Evolutionary conservation across 1,284 basidiomycete species (phyloP).

Genomic region (Neolentinus lepideus): DNA sequence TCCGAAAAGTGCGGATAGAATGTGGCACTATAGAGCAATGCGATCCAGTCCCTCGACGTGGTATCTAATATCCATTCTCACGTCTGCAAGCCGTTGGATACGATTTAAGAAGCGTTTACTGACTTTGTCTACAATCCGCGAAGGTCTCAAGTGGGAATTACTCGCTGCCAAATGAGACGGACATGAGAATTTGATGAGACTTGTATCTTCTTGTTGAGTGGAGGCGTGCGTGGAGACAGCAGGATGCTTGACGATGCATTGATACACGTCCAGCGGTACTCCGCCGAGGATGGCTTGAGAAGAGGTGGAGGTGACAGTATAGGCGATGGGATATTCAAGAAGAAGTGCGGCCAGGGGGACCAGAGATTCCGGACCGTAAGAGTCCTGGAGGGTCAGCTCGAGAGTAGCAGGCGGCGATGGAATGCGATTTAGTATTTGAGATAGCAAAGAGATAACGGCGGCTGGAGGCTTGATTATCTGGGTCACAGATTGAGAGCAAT

Average conservation of each 20-base stretch:
- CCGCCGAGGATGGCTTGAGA: slow-evolving; percentile 30
- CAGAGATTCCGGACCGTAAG: background rate
- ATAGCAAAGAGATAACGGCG: background rate
- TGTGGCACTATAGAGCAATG: background rate
- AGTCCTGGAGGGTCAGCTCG: background rate
- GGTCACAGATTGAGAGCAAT: background rate
- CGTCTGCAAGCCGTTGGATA: background rate
- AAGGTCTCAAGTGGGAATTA: background rate
- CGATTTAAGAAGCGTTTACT: background rate
- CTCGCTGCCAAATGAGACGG: background rate
- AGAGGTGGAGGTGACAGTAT: slow-evolving; percentile 30
- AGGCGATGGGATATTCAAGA: slow-evolving; percentile 53
- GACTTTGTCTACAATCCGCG: background rate
- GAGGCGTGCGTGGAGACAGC: background rate
- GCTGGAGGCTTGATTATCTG: background rate
- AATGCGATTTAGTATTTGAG: background rate
- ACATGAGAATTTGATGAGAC: background rate
- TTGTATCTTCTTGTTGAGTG: background rate
- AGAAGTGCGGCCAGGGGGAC: slow-evolving; percentile 46
- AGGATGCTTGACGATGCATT: background rate
- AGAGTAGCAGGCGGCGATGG: background rate
- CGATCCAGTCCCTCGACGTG: background rate
- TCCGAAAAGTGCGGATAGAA: no score
- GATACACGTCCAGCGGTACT: slow-evolving; percentile 39
- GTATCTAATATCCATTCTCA: background rate